Conservation (phyloP, 169 alveolate genomes). For the Babesia ovata region DNA sequence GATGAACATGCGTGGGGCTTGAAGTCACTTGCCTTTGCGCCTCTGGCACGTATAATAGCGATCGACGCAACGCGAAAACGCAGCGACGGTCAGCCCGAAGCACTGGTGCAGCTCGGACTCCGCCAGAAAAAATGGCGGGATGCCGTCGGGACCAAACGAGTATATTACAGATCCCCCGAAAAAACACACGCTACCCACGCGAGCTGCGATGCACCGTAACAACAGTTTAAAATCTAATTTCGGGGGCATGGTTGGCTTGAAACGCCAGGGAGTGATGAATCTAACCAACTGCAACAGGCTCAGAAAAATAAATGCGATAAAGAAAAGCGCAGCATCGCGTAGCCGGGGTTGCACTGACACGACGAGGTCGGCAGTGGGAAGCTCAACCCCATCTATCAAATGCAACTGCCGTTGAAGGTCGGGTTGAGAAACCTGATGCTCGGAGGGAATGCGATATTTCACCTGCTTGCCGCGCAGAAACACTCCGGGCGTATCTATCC, state of each 20-base stretch:
- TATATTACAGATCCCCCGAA: conserved; percentile 36
- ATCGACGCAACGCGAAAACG: conserved; percentile 29
- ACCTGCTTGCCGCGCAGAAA: not conserved
- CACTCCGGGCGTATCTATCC: conserved; percentile 4
- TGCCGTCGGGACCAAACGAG: conserved; percentile 63
- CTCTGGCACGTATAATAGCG: conserved; percentile 24
- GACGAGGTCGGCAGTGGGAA: conserved; percentile 44
- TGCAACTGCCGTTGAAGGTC: conserved; percentile 18
- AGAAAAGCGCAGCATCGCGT: conserved; percentile 8
- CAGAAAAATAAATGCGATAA: not conserved
- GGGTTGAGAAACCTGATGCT: conserved; percentile 41
- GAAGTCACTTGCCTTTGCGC: conserved; percentile 51
- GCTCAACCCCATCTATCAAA: conserved; percentile 12
- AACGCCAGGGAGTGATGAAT: not conserved
- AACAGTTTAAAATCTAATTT: conserved; percentile 3
- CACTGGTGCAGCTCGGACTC: conserved; percentile 58
- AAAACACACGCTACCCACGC: conserved; percentile 18
- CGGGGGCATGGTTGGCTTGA: not conserved
- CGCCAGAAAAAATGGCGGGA: conserved; percentile 66
- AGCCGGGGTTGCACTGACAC: conserved; percentile 33
- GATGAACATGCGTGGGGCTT: not conserved
- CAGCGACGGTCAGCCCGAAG: conserved; percentile 27
- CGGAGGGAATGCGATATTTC: conserved; percentile 45
- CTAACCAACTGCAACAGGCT: not conserved
- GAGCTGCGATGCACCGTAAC: conserved; percentile 4